Percentiles rank a stretch among this genome's conserved stretches.
Conservation (phyloP, 2,329 filamentous ascomycete genomes). For the Colletotrichum sp. region DNA sequence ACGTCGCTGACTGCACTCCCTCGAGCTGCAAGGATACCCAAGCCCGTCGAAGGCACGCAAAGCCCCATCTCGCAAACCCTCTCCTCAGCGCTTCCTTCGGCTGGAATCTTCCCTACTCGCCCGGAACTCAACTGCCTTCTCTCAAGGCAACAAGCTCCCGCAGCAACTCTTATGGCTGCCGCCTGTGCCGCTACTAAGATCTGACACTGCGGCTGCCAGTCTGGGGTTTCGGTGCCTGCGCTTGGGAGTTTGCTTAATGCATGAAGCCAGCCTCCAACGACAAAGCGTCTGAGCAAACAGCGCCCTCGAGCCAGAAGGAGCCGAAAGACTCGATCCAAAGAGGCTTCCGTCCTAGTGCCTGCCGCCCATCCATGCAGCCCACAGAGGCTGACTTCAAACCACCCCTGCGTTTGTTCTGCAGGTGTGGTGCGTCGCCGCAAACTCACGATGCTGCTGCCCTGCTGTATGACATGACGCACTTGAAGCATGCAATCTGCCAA, state of each 20-base stretch:
- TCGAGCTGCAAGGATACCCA: neutral
- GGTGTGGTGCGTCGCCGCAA: neutral
- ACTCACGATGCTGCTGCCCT: neutral
- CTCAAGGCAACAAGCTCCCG: neutral
- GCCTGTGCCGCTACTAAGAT: neutral
- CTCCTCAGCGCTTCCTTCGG: neutral
- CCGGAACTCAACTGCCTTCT: neutral
- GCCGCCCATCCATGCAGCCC: neutral
- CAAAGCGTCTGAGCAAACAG: neutral
- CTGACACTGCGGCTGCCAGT: neutral
- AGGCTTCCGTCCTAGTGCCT: slow-evolving; percentile 1
- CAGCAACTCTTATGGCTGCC: neutral
- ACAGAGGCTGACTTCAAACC: neutral
- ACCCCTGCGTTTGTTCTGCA: neutral
- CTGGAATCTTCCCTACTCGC: neutral
- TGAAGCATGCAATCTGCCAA: neutral
- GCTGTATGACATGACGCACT: neutral
- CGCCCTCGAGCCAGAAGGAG: neutral
- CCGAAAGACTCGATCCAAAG: neutral
- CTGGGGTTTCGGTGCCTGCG: slow-evolving; percentile 6
- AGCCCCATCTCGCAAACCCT: neutral
- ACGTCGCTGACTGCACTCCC: neutral
- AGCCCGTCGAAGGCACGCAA: neutral
- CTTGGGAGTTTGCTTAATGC: neutral
- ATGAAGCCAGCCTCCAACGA: neutral